These are phyloP conservation scores for Pseudocercospora crystallina DNA, from an alignment of 2,329 filamentous ascomycete genomes.

Conservation along the genomic window DNA sequence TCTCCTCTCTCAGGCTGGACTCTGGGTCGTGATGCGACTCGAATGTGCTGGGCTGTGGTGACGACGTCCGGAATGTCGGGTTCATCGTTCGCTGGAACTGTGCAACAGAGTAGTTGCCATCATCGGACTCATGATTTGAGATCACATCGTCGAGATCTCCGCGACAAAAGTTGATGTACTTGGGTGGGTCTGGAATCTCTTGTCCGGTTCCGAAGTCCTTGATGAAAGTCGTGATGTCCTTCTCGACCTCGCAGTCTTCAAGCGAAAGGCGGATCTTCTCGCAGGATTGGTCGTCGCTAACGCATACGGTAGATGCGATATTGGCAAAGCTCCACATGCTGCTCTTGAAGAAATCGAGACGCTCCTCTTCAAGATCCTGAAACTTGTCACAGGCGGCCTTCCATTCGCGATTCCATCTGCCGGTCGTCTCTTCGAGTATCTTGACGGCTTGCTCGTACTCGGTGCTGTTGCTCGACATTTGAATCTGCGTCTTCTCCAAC, in stretches of 20 bases:
- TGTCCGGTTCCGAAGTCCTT: constrained; percentile 86
- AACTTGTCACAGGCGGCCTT: constrained; percentile 97
- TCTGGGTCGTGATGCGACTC: constrained; percentile 90
- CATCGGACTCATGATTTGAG: constrained; percentile 75
- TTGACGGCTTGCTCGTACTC: constrained; percentile 96
- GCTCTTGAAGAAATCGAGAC: constrained; percentile 95
- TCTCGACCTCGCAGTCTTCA: constrained; percentile 95
- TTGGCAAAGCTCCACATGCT: constrained; percentile 98
- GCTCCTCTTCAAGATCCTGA: constrained; percentile 96
- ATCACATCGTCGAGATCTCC: constrained; percentile 77
- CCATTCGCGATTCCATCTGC: constrained; percentile 97
- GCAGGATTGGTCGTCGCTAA: constrained; percentile 90
- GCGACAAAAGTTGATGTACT: constrained; percentile 98
- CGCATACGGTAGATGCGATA: constrained; percentile 93
- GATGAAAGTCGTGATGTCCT: constrained; percentile 89
- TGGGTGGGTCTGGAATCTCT: constrained; percentile 94
- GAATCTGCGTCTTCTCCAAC: constrained; percentile 97
- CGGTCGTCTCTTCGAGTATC: constrained; percentile 89
- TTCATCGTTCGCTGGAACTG: constrained; percentile 96
- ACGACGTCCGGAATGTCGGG: constrained; percentile 91
- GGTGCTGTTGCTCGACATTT: constrained; percentile 82
- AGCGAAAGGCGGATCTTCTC: constrained; percentile 93
- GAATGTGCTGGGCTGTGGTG: constrained; percentile 88
- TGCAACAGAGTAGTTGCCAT: constrained; percentile 88
- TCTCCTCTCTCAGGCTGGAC: constrained; percentile 67